phyloP scores from a whole-genome alignment of 257 asterid genomes.

The Forsythia suspensa region DNA sequence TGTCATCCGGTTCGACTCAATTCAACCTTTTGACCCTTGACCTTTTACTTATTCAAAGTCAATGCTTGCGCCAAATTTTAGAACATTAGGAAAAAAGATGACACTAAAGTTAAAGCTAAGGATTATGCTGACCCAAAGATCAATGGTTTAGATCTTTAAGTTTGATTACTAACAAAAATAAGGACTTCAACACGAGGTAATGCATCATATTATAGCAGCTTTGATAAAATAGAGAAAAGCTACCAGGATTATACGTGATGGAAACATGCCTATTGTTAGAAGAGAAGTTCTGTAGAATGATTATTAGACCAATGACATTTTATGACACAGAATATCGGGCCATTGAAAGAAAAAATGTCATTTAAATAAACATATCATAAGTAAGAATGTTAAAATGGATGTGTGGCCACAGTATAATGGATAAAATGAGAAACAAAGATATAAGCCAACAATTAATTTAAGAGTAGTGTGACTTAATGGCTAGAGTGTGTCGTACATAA shows the following conservation, averaged over 20 bases:
- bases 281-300: neutral
- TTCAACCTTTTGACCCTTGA: neutral
- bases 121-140: neutral
- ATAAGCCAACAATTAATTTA: no score
- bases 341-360: neutral
- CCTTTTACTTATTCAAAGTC: neutral
- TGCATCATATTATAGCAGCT: neutral
- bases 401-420: neutral
- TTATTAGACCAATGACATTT: neutral
- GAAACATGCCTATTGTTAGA: no score
- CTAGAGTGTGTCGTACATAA: neutral
- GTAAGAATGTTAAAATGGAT: neutral
- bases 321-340: neutral
- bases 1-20: neutral
- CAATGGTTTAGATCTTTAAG: neutral
- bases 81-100: neutral
- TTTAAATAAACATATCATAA: neutral
- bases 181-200: neutral
- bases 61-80: neutral
- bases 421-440: neutral
- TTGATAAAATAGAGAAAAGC: no score
- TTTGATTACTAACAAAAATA: neutral
- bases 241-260: no score
- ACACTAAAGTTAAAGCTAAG: neutral
- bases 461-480: neutral